Conservation (phyloP, 768 basidiomycete genomes). For the Suillus lakei region DNA sequence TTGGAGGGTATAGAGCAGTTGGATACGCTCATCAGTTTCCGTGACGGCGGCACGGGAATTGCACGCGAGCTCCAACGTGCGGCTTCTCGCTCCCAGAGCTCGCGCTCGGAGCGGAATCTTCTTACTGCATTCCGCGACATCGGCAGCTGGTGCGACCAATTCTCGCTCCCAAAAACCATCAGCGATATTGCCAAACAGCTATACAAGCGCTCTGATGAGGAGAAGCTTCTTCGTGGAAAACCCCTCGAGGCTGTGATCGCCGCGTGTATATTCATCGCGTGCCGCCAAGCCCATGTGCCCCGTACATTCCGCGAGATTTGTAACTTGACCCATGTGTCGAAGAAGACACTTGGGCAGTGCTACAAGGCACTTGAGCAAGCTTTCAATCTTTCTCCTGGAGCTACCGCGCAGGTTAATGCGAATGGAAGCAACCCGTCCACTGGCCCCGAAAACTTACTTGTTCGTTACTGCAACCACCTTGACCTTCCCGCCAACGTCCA, state of each 20-base stretch:
- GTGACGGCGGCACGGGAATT: constrained; percentile 92
- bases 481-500: constrained; percentile 84
- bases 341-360: constrained; percentile 94
- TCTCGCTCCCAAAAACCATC: constrained; percentile 91
- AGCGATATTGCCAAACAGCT: constrained; percentile 96
- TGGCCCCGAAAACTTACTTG: constrained; percentile 84
- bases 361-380: constrained; percentile 89
- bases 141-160: constrained; percentile 92
- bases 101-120: constrained; percentile 84
- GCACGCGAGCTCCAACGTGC: constrained; percentile 93
- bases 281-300: constrained; percentile 93
- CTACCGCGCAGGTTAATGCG: constrained; percentile 55
- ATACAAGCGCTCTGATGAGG: constrained; percentile 96
- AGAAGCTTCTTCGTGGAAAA: constrained; percentile 90
- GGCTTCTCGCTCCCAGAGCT: constrained; percentile 77
- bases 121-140: constrained; percentile 91
- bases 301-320: constrained; percentile 96
- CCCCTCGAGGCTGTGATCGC: constrained; percentile 93
- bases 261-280: constrained; percentile 97
- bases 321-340: constrained; percentile 90
- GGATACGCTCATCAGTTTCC: constrained; percentile 93
- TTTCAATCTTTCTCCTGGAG: constrained; percentile 86
- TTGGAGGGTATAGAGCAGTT: constrained; percentile 95
- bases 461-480: constrained; percentile 94
- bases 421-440: constrained; percentile 47